Evolutionary conservation across 306 rosid species (phyloP).

Genomic region (Alnus rubra): DNA sequence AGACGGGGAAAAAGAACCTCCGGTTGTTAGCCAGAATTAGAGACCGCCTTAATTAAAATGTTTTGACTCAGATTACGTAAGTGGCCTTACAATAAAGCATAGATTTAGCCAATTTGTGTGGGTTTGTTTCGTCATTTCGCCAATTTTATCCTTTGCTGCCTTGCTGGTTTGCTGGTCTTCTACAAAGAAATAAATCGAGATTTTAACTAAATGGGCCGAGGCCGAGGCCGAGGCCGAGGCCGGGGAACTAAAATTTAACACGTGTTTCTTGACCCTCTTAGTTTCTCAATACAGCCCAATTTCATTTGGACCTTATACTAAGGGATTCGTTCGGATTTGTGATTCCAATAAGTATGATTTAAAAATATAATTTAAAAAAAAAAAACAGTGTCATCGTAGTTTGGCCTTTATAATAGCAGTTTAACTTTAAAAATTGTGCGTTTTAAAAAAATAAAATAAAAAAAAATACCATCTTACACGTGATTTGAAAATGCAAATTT

Average conservation of each 20-base stretch:
- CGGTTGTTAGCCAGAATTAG: neutral
- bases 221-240: too few species aligned
- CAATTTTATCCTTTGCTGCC: too few species aligned
- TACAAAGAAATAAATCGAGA: neutral
- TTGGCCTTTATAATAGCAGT: too few species aligned
- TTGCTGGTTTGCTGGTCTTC: neutral
- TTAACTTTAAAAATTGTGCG: too few species aligned
- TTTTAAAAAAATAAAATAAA: too few species aligned
- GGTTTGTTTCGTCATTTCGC: neutral
- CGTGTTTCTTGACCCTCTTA: neutral
- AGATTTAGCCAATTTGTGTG: too few species aligned
- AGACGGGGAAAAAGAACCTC: neutral
- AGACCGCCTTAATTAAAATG: neutral
- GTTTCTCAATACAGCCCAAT: neutral
- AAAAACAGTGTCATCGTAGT: too few species aligned
- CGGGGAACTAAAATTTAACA: neutral
- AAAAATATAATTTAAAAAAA: too few species aligned
- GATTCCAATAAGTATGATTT: too few species aligned
- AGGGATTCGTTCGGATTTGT: neutral
- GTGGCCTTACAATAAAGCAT: neutral
- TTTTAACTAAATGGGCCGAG: neutral
- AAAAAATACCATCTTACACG: too few species aligned
- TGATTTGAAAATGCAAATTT: too few species aligned
- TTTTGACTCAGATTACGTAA: neutral
- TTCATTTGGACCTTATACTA: neutral